phyloP scores from a whole-genome alignment of 805 yeast genomes.

The Candida piceae region DNA sequence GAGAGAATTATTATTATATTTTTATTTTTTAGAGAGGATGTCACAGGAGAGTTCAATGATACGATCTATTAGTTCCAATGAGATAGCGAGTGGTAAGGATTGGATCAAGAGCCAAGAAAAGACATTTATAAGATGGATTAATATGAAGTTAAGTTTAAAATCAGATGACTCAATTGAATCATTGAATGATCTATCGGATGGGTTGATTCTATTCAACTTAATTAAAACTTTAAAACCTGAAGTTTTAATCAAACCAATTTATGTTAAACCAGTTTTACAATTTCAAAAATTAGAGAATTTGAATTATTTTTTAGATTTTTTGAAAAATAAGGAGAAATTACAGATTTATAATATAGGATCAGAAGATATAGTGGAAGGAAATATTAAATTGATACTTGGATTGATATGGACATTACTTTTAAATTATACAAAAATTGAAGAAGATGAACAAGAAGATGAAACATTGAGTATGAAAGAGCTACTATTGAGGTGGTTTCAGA shows the following conservation, averaged over 20 bases:
- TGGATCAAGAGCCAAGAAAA: conserved; percentile 44
- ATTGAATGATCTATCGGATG: conserved; percentile 35
- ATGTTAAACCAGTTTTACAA: conserved; percentile 35
- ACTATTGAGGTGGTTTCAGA: conserved; percentile 50
- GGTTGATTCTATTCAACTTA: conserved; percentile 34
- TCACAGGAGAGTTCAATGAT: conserved; percentile 2
- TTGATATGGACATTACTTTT: conserved; percentile 45
- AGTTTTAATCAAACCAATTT: conserved; percentile 21
- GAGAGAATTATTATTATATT: no score
- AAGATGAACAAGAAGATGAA: conserved; percentile 6
- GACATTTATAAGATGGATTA: conserved; percentile 48
- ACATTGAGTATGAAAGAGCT: conserved; percentile 32
- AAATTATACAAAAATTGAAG: conserved; percentile 29
- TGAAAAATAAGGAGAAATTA: conserved; percentile 33
- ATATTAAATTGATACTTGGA: conserved; percentile 42
- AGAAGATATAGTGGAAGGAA: conserved; percentile 46
- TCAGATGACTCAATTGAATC: conserved; percentile 22
- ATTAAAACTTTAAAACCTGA: conserved; percentile 29
- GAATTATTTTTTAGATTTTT: conserved; percentile 36
- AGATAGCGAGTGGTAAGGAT: conserved; percentile 9
- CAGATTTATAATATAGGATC: conserved; percentile 42
- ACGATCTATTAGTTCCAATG: conserved; percentile 4
- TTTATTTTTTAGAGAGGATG: no score
- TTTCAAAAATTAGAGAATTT: conserved; percentile 46
- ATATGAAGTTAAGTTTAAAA: conserved; percentile 29